These are phyloP conservation scores for Populus tremula DNA, from an alignment of 345 rosid genomes.

Conservation along the genomic window DNA sequence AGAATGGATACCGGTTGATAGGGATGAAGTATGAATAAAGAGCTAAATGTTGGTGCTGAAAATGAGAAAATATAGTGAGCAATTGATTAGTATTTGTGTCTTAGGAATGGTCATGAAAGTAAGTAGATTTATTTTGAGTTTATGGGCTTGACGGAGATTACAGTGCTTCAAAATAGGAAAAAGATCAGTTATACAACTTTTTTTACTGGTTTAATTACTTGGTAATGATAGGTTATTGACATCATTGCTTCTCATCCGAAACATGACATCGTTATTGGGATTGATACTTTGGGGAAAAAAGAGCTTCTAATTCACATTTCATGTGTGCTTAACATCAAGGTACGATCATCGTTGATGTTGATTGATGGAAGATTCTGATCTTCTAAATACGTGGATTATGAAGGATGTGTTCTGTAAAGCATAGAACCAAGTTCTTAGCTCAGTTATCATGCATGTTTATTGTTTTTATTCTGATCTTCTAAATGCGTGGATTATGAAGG, in stretches of 20 bases:
- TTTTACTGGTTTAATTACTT: slow-evolving; percentile 9
- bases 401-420: neutral
- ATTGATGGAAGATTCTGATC: neutral
- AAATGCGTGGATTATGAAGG: neutral
- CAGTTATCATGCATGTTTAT: neutral
- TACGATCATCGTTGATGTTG: slow-evolving; percentile 7
- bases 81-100: too few relatives aligned
- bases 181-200: neutral
- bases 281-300: slow-evolving; percentile 74
- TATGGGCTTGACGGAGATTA: too few relatives aligned
- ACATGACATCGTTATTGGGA: slow-evolving; percentile 64
- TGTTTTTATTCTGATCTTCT: neutral
- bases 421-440: neutral
- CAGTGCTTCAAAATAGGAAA: neutral
- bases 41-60: too few relatives aligned
- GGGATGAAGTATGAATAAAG: too few relatives aligned
- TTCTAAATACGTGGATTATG: neutral
- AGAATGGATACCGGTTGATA: too few relatives aligned
- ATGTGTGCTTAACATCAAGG: slow-evolving; percentile 54
- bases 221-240: slow-evolving; percentile 47
- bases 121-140: too few relatives aligned
- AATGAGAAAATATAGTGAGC: too few relatives aligned
- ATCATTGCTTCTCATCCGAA: slow-evolving; percentile 63
- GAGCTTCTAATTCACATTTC: slow-evolving; percentile 59
- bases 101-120: too few relatives aligned